These are phyloP conservation scores for Arachis stenosperma DNA, from an alignment of 306 rosid genomes.

Conservation along the genomic window DNA sequence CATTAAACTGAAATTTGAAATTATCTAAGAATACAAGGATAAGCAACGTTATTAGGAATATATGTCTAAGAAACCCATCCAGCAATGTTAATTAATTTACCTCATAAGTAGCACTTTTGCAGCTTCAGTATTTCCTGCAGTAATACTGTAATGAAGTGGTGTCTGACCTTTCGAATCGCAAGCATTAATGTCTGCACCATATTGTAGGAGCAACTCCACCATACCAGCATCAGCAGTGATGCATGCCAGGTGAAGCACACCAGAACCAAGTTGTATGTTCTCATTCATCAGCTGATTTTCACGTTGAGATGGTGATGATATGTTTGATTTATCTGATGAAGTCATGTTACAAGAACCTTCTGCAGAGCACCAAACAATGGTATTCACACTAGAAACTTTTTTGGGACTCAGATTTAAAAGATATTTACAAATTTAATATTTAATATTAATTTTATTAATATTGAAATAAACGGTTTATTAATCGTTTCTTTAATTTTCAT, in stretches of 20 bases:
- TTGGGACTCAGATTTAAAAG: constrained; percentile 19
- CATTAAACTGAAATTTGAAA: constrained; percentile 17
- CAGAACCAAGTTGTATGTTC: constrained; percentile 51
- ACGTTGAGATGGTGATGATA: constrained; percentile 25
- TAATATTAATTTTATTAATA: too few species aligned
- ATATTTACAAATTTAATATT: too few species aligned
- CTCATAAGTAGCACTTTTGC: constrained; percentile 66
- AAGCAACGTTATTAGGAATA: neutral
- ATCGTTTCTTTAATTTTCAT: too few species aligned
- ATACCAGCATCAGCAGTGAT: constrained; percentile 64
- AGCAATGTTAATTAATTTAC: constrained; percentile 36
- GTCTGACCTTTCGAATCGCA: constrained; percentile 63
- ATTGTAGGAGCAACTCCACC: constrained; percentile 82
- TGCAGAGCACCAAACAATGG: constrained; percentile 38
- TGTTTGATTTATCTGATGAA: constrained; percentile 45
- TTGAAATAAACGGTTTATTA: too few species aligned
- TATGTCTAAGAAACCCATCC: neutral
- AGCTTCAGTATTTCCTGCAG: constrained; percentile 48
- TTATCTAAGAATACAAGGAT: neutral
- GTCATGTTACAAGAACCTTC: constrained; percentile 47
- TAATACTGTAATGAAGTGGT: constrained; percentile 68
- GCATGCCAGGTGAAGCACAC: constrained; percentile 81
- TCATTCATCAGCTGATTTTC: constrained; percentile 44
- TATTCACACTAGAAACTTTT: constrained; percentile 15
- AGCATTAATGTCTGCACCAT: constrained; percentile 70